These are phyloP conservation scores for Comarum palustre DNA, from an alignment of 306 rosid genomes.

Conservation along the genomic window DNA sequence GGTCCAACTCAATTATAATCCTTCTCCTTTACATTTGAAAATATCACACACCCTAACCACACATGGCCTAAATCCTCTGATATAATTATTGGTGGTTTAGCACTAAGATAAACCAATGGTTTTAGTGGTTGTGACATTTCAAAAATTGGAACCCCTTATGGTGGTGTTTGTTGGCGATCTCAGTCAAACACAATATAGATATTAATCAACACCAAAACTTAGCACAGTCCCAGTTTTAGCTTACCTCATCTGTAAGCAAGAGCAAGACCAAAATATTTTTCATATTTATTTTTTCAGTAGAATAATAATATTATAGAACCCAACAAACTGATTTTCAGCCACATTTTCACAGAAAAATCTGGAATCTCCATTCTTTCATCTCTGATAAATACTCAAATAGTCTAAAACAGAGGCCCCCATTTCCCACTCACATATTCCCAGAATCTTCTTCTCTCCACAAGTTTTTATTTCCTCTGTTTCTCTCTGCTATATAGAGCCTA, in stretches of 20 bases:
- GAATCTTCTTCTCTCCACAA: constrained; percentile 47
- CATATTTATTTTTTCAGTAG: neutral
- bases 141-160: neutral
- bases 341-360: constrained; percentile 59
- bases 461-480: constrained; percentile 12
- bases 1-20: neutral
- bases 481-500: too few relatives aligned
- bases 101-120: neutral
- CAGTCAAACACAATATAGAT: neutral
- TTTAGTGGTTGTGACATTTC: neutral
- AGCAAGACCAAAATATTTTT: neutral
- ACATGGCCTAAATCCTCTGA: neutral
- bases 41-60: neutral
- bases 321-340: constrained; percentile 54
- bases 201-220: neutral
- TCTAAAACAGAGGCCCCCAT: constrained; percentile 27
- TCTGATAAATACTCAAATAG: constrained; percentile 1
- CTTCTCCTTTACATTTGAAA: neutral
- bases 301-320: neutral
- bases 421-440: constrained; percentile 46
- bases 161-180: neutral
- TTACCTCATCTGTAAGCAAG: neutral
- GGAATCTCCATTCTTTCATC: constrained; percentile 29
- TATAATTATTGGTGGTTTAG: neutral
- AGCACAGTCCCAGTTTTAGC: neutral